Base-by-base conservation (phyloP, 2,329 filamentous ascomycete species). In the Penicillium oxalicum region DNA sequence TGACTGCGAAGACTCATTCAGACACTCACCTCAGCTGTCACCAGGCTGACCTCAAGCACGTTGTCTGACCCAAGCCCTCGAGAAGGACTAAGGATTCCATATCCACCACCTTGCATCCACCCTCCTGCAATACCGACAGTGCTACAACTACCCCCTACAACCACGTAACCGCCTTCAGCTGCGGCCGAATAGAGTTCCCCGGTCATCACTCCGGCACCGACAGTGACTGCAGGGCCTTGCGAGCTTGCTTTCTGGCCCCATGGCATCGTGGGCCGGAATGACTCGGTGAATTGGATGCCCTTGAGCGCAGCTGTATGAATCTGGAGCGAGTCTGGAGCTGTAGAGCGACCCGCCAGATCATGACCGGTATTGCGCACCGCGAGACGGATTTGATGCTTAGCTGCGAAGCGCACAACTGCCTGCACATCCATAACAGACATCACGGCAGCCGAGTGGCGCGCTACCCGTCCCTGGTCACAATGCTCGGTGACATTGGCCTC, bases 331-430 rank as follows among this genome's bases (percentile, higher is more conserved):
- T 53, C 27, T 27, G 51, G 48, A 8, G 51, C 51, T 9, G 43
- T 39, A 4, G 2, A 56, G 5, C 53, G 49, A 4, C 51, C 53
- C 3, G 45, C 36, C n/a, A 47, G 68, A 44, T 80, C 77, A 56
- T 81, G 78, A 4, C 77, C 78, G 0, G 77, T 80, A 53, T 80
- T 80, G 43, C 74, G 71, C 51, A 81, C 72, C 32, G 70, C 61
- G 1, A 74, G 59, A 5, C 43, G 25, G 12, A 53, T 5, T 38
- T 48, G 46, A 32, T 53, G 36, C 9, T 26, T 29, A 1, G 24
- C 18, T 9, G 45, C 48, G 36, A 53, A 53, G 1, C 35, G 27
- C 1, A 53, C 51, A 4, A 32, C 51, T 1, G 34, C 48, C 26
- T 53, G 51, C 18, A 53, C 46, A 29, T 49, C 40, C 3, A 32